Evolutionary conservation across 768 basidiomycete species (phyloP).

Genomic region (Holtermannia corniformis): DNA sequence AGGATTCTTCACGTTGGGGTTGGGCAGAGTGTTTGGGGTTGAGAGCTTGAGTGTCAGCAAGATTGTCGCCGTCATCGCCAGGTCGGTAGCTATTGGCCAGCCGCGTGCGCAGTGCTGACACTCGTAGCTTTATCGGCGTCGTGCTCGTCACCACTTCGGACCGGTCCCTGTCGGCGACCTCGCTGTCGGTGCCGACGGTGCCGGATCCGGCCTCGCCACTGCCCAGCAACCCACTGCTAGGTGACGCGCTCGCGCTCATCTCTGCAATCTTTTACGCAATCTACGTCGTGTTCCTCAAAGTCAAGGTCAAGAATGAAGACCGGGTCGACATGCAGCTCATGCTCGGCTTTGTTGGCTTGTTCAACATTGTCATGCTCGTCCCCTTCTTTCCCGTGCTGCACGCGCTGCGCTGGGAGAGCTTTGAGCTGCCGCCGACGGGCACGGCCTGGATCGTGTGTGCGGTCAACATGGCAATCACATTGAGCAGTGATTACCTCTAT

Average conservation of each 20-base stretch:
- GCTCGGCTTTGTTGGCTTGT: constrained; percentile 86
- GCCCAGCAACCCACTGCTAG: constrained; percentile 49
- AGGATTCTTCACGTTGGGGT: constrained; percentile 88
- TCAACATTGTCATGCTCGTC: constrained; percentile 67
- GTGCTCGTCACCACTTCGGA: constrained; percentile 83
- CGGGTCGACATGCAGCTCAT: constrained; percentile 88
- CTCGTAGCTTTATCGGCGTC: constrained; percentile 65
- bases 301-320: constrained; percentile 68
- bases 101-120: neutral
- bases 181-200: constrained; percentile 28
- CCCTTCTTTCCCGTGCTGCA: constrained; percentile 72
- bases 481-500: constrained; percentile 64
- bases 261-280: constrained; percentile 79
- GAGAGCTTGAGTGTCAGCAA: constrained; percentile 67
- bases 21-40: constrained; percentile 73
- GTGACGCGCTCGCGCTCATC: constrained; percentile 75
- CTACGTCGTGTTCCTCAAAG: constrained; percentile 83
- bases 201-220: constrained; percentile 6
- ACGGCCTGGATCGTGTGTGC: constrained; percentile 48
- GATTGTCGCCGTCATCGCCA: constrained; percentile 63
- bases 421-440: constrained; percentile 57
- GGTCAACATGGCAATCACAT: constrained; percentile 70
- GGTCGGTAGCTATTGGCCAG: constrained; percentile 47
- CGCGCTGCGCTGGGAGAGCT: constrained; percentile 57
- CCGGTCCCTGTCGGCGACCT: constrained; percentile 44